Base-by-base conservation (phyloP, 108 stramenopile species). In the Nannochloropsis gaditana region DNA sequence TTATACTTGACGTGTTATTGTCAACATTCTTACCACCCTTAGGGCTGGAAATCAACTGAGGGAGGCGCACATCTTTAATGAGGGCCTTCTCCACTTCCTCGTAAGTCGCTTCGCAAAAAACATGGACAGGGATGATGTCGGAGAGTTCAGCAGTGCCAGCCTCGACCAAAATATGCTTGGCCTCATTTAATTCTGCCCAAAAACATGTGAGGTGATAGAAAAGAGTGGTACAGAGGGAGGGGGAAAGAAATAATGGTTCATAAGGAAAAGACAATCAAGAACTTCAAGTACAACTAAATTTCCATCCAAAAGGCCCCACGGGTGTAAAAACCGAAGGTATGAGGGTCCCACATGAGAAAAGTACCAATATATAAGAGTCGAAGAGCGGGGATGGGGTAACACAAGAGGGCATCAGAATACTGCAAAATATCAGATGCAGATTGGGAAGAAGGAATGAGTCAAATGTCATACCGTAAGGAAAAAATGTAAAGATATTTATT, bases 61-160 rank as follows among this genome's bases (percentile, higher is more conserved):
- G 59, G 59, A 73, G 59, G 59, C 59, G 8, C 8, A 2, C 59
- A n/a, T 73, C 59, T 73, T 73, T 73, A n/a, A 73, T 15, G 8
- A 73, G 59, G 59, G 59, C 59, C 6, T 73, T n/a, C 59, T 73
- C 59, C n/a, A 73, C 59, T n/a, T 73, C 59, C n/a, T 73, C 59
- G 19, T 73, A 15, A 15, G 59, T 73, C 2, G 59, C 59, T n/a
- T 73, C 59, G 59, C 59, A 73, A 73, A 73, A 73, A 6, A 73
- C 3, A 6, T 8, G 59, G 59, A 73, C 59, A 73, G 59, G 59
- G 6, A 73, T 73, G 5, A 73, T 15, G n/a, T 73, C 59, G 59
- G 59, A n/a, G 6, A 73, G 59, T 4, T 73, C 15, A 73, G 15
- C 59, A 15, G 19, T 15, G 6, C 5, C 59, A n/a, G 59, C 59